Base-by-base conservation (phyloP, 805 yeast genomes). In the Saturnispora zaruensis region DNA sequence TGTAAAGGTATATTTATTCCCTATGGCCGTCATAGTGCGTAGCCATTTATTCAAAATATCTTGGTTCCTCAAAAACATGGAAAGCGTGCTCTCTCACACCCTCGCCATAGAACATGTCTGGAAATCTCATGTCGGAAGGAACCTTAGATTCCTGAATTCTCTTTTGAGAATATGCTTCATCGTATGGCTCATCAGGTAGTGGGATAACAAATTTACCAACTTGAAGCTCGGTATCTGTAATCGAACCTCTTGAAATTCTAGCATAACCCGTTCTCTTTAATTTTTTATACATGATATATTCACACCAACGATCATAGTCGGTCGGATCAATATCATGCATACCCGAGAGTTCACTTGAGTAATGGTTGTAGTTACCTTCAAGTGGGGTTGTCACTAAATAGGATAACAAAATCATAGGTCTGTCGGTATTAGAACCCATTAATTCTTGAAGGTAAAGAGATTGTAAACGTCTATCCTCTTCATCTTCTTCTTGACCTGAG, bases 221-320 rank as follows among this genome's bases (percentile, higher is more conserved):
- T 72, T 93, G 99, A 48, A 93, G 78, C 67, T 93, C 99, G 2
- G 99, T 93, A 64, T 93, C 99, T 0, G 99, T 93, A 57, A 93
- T 90, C 0, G 96, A 82, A 7, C 93, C 87, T 62, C 99, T 79
- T 43, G 95, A 82, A 40, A 93, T 84, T 65, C 99, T 80, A 0
- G 98, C 98, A 65, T 93, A 93, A 3, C 95, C 98, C 1, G 84
- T 80, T 67, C 96, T 84, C 64, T 80, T 83, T 66, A 93, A 70
- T 52, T 84, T 82, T 65, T 90, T 85, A 77, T 84, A 93, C 56
- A 93, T 70, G 54, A 93, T 88, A 68, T 93, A 93, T 70, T 93
- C 96, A 69, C 99, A 93, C 99, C 99, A 93, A 70, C 99, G 80
- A 63, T 93, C 99, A 82, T 90, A 87, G 64, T 91, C 97, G 6